Evolutionary conservation across 176 grass and related monocot species (phyloP), one percentile per base, ranked within the genome.

Genomic region (Ananas comosus): DNA sequence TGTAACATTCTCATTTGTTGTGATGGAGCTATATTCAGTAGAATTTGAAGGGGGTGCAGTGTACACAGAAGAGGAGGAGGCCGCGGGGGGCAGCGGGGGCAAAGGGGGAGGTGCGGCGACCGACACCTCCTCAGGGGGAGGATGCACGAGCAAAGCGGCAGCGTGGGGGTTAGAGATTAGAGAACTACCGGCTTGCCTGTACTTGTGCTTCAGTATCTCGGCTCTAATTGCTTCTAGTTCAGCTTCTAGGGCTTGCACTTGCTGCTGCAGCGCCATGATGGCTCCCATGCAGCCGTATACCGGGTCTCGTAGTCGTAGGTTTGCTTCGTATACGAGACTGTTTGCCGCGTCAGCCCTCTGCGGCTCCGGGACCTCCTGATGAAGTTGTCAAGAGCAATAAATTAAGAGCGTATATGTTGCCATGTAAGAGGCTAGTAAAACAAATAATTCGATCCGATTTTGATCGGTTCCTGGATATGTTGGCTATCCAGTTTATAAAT

Each of bases 261-360:
- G 80, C 65, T 87, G 86, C 73, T 97, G 89, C 72, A 92, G 66
- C 63, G 76, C 70, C 3, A 84, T 90, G 79, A 97, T 87, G 13
- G 86, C 81, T 56, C 93, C 89, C 89, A 92, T 88, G 89, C 89
- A 97, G 23, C 93, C 93, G 67, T 97, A 90, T 53, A 97, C 82
- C 14, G 93, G 93, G 56, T 97, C 86, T 1, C 81, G 69, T 57
- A 97, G 69, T 80, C 93, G 64, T 80, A 97, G 76, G 27, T 88
- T 92, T 53, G 93, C 93, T 75, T 97, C 93, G 65, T 97, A 97
- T 64, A 97, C 86, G 7, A 97, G 93, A 81, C 93, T 97, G 78
- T 83, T 92, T 21, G 89, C 89, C 17, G 89, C 82, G 78, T 97
- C 86, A 9, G 86, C 82, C 74, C 93, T 85, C 82, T 90, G 86